Base-by-base conservation (phyloP, 768 basidiomycete species). In the Tylopilus plumbeoviolaceoides region DNA sequence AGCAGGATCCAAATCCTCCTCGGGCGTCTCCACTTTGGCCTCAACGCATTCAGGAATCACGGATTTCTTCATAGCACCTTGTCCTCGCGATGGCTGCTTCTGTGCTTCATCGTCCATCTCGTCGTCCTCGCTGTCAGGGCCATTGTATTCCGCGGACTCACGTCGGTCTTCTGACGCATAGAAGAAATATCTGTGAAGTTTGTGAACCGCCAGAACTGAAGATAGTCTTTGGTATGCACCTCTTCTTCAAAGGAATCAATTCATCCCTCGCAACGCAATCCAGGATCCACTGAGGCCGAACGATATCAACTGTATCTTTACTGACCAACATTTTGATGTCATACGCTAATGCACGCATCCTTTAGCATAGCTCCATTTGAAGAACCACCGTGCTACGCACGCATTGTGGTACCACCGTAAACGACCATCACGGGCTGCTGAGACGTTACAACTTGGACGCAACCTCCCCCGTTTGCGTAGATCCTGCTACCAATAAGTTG, bases 271-370 rank as follows among this genome's bases (percentile, higher is more conserved):
- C 73, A n/a, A 95, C 75, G 21, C 86, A 94, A 62, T 93, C 89
- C 35, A 75, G 63, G 49, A 98, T 74, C 93, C 94, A 98, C 27
- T 78, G 71, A 0, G 95, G 91, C 50, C 79, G 84, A 54, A 95
- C 72, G 46, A 95, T 82, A 57, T 91, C 86, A 50, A 83, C 73
- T 1, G 75, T 73, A 4, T 78, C 85, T 60, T 89, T 90, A 51
- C 85, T 77, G 47, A 91, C 84, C 50, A 89, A 69, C 49, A 82
- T 68, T 65, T 81, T 85, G 59, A 91, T 73, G 59, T 88, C 83
- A 60, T 85, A 87, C 0, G 86, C 88, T 90, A 50, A 18, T 1
- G 10, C 5, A 14, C 27, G 36, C 27, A 7, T n/a, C 5, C 6
- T 12, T 62, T 12, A 55, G 42, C 8, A 11, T 4, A n/a, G 15